Evolutionary conservation across 176 grass and related monocot genomes (phyloP).

Genomic region (Phoenix dactylifera): DNA sequence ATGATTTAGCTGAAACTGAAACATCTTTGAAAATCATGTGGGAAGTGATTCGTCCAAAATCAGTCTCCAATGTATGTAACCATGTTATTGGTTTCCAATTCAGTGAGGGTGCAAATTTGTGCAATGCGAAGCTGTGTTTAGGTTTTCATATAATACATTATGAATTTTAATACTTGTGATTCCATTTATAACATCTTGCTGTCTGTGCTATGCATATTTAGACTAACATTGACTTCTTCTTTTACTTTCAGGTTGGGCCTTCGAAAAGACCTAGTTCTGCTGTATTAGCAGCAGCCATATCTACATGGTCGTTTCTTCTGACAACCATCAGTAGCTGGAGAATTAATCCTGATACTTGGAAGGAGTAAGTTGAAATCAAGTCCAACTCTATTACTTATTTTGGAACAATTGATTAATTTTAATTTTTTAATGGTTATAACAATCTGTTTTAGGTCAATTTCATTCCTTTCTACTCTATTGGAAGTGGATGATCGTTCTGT

Average conservation of each 20-base stretch:
- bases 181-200: too few relatives aligned
- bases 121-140: too few relatives aligned
- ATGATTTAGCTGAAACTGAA: constrained; percentile 67
- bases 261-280: constrained; percentile 48
- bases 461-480: constrained; percentile 67
- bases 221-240: not conserved
- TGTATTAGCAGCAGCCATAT: constrained; percentile 69
- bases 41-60: constrained; percentile 82
- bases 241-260: constrained; percentile 50
- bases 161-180: too few relatives aligned
- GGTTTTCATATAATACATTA: too few relatives aligned
- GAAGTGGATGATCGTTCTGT: constrained; percentile 73
- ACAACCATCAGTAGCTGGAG: constrained; percentile 81
- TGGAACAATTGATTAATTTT: not conserved
- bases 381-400: not conserved
- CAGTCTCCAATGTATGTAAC: constrained; percentile 65
- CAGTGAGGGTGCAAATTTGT: too few relatives aligned
- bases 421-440: not conserved
- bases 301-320: constrained; percentile 84
- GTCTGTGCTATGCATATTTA: too few relatives aligned
- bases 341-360: constrained; percentile 84
- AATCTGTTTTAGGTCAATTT: constrained; percentile 40
- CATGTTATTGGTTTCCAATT: not conserved
- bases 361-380: constrained; percentile 43
- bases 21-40: constrained; percentile 64